A percentile compares a stretch with the other conserved stretches of the same genome.
Evolutionary conservation across 2,329 filamentous ascomycete genomes (phyloP).

Genomic region (Dactylellina haptotyla): DNA sequence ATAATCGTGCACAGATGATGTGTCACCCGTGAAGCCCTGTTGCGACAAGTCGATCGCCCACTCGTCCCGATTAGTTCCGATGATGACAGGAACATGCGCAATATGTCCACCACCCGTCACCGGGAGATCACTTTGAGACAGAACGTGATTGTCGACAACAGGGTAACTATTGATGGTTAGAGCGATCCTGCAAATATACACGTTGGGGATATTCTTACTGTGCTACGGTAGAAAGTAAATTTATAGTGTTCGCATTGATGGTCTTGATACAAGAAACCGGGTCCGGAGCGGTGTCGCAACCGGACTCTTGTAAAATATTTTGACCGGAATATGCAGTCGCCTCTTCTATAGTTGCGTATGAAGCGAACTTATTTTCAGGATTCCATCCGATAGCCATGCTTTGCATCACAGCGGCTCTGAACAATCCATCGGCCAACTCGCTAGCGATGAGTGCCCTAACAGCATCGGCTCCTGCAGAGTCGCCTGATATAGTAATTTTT

Average conservation of each 20-base stretch:
- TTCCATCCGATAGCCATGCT: constrained; percentile 14
- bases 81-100: constrained; percentile 59
- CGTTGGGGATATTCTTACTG: not conserved
- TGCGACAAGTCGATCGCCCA: not conserved
- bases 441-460: constrained; percentile 58
- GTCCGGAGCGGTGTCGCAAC: constrained; percentile 1
- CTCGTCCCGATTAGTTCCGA: constrained; percentile 62
- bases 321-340: not conserved
- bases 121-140: constrained; percentile 54
- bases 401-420: constrained; percentile 2
- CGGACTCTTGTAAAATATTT: not conserved
- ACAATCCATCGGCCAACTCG: not conserved
- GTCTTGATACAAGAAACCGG: not conserved
- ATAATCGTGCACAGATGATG: constrained; percentile 54
- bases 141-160: constrained; percentile 58
- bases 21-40: not conserved
- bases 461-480: constrained; percentile 67
- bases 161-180: constrained; percentile 53
- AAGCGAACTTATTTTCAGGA: not conserved
- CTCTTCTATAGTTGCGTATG: constrained; percentile 9
- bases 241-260: not conserved
- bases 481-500: constrained; percentile 71
- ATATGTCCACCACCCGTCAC: constrained; percentile 58
- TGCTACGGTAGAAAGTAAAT: not conserved
- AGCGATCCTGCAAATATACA: no score